Evolutionary conservation across 106 monocot species (phyloP).

Genomic region (Dendrobium nobile): DNA sequence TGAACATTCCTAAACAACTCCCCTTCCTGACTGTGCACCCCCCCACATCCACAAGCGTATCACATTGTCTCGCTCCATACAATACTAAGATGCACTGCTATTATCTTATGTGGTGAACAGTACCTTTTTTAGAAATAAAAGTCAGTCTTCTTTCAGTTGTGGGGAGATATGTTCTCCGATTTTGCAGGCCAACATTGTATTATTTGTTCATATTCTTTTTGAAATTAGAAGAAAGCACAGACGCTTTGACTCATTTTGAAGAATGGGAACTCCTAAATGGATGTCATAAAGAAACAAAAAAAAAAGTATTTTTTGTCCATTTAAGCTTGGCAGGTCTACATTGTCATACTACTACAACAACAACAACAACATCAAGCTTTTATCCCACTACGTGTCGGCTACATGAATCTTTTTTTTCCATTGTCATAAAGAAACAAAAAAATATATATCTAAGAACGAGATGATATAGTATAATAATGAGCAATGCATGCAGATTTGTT

Average conservation of each 20-base stretch:
- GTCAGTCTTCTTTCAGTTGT: background rate
- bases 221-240: background rate
- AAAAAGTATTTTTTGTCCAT: background rate
- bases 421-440: no score
- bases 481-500: conserved; percentile 1
- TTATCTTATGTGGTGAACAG: background rate
- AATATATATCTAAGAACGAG: background rate
- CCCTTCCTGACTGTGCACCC: no score
- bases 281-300: background rate
- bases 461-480: background rate
- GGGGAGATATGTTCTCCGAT: background rate
- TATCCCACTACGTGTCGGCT: no score
- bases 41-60: no score
- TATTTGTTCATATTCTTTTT: no score
- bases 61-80: background rate
- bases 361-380: no score
- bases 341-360: no score
- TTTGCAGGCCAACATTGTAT: background rate
- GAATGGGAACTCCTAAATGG: no score
- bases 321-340: background rate
- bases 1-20: no score
- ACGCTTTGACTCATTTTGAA: background rate
- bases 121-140: background rate
- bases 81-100: background rate
- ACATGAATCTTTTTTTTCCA: no score